Conservation (phyloP, 129 eudicot genomes). For the Saussurea involucrata region DNA sequence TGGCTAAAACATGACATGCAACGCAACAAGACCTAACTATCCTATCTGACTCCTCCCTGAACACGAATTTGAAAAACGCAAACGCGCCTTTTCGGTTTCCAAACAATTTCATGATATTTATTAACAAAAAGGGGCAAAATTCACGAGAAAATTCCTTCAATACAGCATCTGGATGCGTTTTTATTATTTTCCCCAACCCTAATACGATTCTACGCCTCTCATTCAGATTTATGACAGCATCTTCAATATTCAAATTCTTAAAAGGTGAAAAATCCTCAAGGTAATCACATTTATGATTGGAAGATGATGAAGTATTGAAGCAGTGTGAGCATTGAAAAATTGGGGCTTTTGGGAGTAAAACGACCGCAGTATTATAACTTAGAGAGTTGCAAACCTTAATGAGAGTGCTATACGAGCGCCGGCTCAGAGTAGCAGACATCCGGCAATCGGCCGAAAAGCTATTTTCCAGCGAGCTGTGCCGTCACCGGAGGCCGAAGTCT, state of each 20-base stretch:
- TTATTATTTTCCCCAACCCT: constrained; percentile 56
- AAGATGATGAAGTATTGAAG: constrained; percentile 23
- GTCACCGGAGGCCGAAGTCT: constrained; percentile 14
- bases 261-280: constrained; percentile 57
- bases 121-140: constrained; percentile 63
- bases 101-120: constrained; percentile 50
- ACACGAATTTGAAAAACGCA: constrained; percentile 61
- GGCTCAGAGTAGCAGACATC: constrained; percentile 51
- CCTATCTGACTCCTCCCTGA: constrained; percentile 39
- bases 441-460: constrained; percentile 29
- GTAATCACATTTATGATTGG: constrained; percentile 29
- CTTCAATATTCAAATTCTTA: not conserved
- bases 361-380: constrained; percentile 10
- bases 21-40: constrained; percentile 45
- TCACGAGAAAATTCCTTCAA: constrained; percentile 34
- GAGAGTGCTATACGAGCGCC: constrained; percentile 29
- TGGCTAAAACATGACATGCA: constrained; percentile 47
- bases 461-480: constrained; percentile 5
- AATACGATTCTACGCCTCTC: constrained; percentile 61
- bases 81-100: constrained; percentile 40
- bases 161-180: constrained; percentile 24
- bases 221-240: constrained; percentile 40
- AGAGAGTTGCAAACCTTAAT: constrained; percentile 42
- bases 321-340: constrained; percentile 25
- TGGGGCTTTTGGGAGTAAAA: constrained; percentile 12